These are phyloP conservation scores for Beauveria caledonica DNA, from an alignment of 2,329 filamentous ascomycete genomes.

Conservation along the genomic window DNA sequence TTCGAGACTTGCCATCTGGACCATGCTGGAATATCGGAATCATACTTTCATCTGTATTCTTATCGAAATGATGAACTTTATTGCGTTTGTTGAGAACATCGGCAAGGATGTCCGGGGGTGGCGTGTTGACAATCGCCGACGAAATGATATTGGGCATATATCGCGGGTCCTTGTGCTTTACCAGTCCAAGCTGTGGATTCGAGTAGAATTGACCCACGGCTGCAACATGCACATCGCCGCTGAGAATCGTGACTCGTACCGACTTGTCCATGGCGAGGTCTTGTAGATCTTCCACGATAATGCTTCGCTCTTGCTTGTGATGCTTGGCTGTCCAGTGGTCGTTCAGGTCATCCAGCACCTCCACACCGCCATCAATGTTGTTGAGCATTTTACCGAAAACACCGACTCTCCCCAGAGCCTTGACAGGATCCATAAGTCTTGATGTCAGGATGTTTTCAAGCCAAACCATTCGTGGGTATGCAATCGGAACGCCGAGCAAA, in stretches of 20 bases:
- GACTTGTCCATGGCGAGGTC: slow-evolving; percentile 90
- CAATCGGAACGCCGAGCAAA: slow-evolving; percentile 73
- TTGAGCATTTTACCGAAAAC: slow-evolving; percentile 75
- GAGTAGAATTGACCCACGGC: slow-evolving; percentile 94
- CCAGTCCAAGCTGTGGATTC: slow-evolving; percentile 67
- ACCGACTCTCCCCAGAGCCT: slow-evolving; percentile 75
- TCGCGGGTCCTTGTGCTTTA: slow-evolving; percentile 85
- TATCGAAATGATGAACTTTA: slow-evolving; percentile 64
- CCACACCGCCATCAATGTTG: slow-evolving; percentile 83
- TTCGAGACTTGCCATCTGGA: slow-evolving; percentile 79
- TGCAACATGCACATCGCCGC: slow-evolving; percentile 88
- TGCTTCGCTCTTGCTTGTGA: slow-evolving; percentile 82
- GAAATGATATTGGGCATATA: slow-evolving; percentile 97
- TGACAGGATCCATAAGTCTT: slow-evolving; percentile 77
- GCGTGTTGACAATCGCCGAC: slow-evolving; percentile 88
- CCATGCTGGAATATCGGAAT: slow-evolving; percentile 87
- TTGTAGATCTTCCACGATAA: slow-evolving; percentile 84
- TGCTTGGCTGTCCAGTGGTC: slow-evolving; percentile 97
- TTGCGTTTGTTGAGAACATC: slow-evolving; percentile 92
- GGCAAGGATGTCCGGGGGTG: slow-evolving; percentile 78
- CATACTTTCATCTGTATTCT: slow-evolving; percentile 87
- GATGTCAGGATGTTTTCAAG: slow-evolving; percentile 74
- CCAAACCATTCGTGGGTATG: slow-evolving; percentile 68
- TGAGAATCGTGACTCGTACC: slow-evolving; percentile 80
- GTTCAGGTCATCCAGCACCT: slow-evolving; percentile 85